Conservation (phyloP, 2,329 filamentous ascomycete species). For the Aspergillus sojae region DNA sequence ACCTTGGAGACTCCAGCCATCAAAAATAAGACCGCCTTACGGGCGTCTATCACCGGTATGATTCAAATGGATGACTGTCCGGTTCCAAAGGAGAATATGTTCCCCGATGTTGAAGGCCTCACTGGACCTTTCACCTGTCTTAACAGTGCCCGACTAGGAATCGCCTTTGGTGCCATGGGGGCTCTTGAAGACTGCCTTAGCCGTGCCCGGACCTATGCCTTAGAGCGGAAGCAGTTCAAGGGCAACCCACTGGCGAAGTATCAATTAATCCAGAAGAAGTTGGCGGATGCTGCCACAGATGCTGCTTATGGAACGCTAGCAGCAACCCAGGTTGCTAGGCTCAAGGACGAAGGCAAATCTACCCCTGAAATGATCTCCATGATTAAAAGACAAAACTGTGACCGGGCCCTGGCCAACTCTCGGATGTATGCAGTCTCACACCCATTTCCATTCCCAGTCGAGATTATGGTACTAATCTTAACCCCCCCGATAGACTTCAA, state of each 20-base stretch:
- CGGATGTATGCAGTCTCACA: constrained; percentile 57
- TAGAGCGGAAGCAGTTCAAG: constrained; percentile 96
- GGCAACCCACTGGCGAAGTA: constrained; percentile 93
- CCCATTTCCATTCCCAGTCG: not conserved
- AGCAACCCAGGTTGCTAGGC: constrained; percentile 82
- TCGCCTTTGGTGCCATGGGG: constrained; percentile 90
- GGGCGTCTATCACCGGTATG: constrained; percentile 96
- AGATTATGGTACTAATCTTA: constrained; percentile 1
- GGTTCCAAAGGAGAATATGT: constrained; percentile 89
- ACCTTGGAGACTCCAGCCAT: constrained; percentile 89
- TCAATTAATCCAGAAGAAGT: constrained; percentile 96
- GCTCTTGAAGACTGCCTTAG: constrained; percentile 89
- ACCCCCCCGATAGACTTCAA: constrained; percentile 62
- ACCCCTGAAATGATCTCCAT: constrained; percentile 95
- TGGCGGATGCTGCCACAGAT: constrained; percentile 89
- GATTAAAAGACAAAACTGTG: constrained; percentile 98
- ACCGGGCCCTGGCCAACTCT: constrained; percentile 78
- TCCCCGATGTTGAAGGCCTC: constrained; percentile 84
- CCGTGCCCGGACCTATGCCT: constrained; percentile 79
- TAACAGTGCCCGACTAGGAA: constrained; percentile 91
- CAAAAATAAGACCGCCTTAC: constrained; percentile 92
- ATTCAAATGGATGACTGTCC: constrained; percentile 92
- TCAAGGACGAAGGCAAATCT: constrained; percentile 88
- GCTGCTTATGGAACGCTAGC: constrained; percentile 89
- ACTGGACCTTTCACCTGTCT: constrained; percentile 89